Evolutionary conservation across 345 rosid species (phyloP).

Genomic region (Abelmoschus esculentus): DNA sequence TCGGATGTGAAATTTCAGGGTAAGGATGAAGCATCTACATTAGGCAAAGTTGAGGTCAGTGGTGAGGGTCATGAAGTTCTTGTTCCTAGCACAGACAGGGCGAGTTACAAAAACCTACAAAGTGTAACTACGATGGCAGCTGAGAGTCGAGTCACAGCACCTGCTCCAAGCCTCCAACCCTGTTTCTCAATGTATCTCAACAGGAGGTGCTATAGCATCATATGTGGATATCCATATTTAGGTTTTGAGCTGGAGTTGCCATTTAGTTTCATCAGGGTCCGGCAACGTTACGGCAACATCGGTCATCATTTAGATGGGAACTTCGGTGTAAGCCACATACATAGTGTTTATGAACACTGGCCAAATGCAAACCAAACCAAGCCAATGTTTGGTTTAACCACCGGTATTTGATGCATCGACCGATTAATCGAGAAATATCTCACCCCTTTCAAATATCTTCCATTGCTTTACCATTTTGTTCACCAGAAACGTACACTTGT

Average conservation of each 20-base stretch:
- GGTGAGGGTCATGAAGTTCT: slow-evolving; percentile 40
- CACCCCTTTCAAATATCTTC: no score
- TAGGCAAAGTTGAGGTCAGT: slow-evolving; percentile 26
- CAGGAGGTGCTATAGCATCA: slow-evolving; percentile 1
- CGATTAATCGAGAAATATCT: no score
- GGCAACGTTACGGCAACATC: not conserved
- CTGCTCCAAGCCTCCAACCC: not conserved
- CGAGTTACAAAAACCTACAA: no score
- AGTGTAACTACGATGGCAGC: no score
- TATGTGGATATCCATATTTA: not conserved
- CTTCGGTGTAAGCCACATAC: not conserved
- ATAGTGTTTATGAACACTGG: not conserved
- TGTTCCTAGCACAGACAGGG: slow-evolving; percentile 27
- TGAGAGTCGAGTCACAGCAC: not conserved
- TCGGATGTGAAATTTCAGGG: slow-evolving; percentile 26
- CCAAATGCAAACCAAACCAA: not conserved
- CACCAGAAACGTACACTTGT: not conserved
- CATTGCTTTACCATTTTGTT: not conserved
- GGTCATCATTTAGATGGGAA: not conserved
- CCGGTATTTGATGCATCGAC: no score
- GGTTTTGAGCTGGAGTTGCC: not conserved
- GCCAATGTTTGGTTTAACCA: not conserved
- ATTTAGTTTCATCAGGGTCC: not conserved
- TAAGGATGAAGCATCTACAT: slow-evolving; percentile 27
- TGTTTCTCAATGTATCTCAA: not conserved